A percentile compares a stretch with the other conserved stretches of the same genome.
phyloP scores from a whole-genome alignment of 129 eudicot species.

The Lactuca saligna region DNA sequence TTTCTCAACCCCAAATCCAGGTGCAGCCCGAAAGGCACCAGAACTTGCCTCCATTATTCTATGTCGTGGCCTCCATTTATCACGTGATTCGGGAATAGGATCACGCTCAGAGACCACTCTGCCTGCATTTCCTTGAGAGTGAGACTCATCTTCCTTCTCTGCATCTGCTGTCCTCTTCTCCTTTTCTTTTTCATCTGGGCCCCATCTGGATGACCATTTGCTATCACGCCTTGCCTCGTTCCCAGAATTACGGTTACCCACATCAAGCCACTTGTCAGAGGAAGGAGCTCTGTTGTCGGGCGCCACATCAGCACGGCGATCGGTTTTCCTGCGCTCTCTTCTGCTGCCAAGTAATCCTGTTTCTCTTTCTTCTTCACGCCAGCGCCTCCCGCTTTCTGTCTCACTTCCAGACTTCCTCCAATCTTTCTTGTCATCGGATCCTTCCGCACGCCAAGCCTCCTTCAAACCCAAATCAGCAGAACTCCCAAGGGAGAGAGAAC shows the following conservation, averaged over 20 bases:
- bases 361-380: constrained; percentile 99
- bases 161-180: constrained; percentile 56
- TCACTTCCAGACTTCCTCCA: constrained; percentile 70
- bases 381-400: constrained; percentile 74
- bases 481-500: constrained; percentile 85
- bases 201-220: constrained; percentile 98
- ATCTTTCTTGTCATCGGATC: constrained; percentile 79
- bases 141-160: constrained; percentile 67
- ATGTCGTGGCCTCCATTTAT: constrained; percentile 97
- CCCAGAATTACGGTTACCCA: constrained; percentile 51
- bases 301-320: constrained; percentile 64
- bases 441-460: constrained; percentile 70
- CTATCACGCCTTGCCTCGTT: constrained; percentile 67
- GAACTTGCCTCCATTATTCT: constrained; percentile 75
- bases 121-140: constrained; percentile 42
- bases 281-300: constrained; percentile 54
- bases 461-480: constrained; percentile 65
- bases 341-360: constrained; percentile 84
- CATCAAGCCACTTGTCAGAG: constrained; percentile 77
- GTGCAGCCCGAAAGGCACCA: constrained; percentile 79
- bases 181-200: constrained; percentile 92
- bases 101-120: constrained; percentile 70
- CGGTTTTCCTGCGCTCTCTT: constrained; percentile 81
- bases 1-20: constrained; percentile 86
- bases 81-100: constrained; percentile 72